Evolutionary conservation across 352 stramenopile species (phyloP).

Genomic region (Bremia lactucae): DNA sequence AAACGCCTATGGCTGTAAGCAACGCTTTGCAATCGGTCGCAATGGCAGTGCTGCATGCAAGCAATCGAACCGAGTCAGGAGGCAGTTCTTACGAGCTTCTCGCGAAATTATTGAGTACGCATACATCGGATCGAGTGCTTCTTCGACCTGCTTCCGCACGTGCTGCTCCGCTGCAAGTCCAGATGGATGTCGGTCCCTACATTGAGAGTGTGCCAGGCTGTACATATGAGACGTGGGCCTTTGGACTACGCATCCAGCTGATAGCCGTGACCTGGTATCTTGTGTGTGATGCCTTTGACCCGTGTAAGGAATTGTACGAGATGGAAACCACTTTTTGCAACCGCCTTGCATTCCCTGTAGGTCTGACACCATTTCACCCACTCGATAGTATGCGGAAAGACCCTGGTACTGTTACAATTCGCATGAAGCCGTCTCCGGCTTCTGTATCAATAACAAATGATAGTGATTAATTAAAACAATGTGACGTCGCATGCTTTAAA

Average conservation of each 20-base stretch:
- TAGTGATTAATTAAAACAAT: too few relatives aligned
- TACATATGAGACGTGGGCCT: slow-evolving; percentile 28
- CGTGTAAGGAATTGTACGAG: slow-evolving; percentile 42
- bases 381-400: slow-evolving; percentile 44
- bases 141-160: slow-evolving; percentile 53
- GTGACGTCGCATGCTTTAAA: too few relatives aligned
- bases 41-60: slow-evolving; percentile 34
- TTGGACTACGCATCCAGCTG: slow-evolving; percentile 46
- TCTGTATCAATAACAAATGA: too few relatives aligned
- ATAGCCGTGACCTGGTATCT: slow-evolving; percentile 56
- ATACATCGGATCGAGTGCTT: slow-evolving; percentile 45
- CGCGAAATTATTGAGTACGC: slow-evolving; percentile 40
- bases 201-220: slow-evolving; percentile 11
- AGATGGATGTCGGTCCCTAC: slow-evolving; percentile 52
- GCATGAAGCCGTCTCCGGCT: slow-evolving; percentile 18
- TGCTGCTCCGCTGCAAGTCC: slow-evolving; percentile 41
- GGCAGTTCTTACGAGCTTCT: slow-evolving; percentile 62
- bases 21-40: slow-evolving; percentile 22
- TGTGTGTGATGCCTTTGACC: slow-evolving; percentile 56
- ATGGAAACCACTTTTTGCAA: slow-evolving; percentile 52
- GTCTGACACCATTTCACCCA: slow-evolving; percentile 40
- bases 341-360: slow-evolving; percentile 46
- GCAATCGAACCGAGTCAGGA: slow-evolving; percentile 72
- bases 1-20: slow-evolving; percentile 23
- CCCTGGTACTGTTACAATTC: slow-evolving; percentile 26